A percentile compares a stretch with the other conserved stretches of the same genome.
Conservation (phyloP, 495 filamentous ascomycete species). For the Bombardia bombarda region DNA sequence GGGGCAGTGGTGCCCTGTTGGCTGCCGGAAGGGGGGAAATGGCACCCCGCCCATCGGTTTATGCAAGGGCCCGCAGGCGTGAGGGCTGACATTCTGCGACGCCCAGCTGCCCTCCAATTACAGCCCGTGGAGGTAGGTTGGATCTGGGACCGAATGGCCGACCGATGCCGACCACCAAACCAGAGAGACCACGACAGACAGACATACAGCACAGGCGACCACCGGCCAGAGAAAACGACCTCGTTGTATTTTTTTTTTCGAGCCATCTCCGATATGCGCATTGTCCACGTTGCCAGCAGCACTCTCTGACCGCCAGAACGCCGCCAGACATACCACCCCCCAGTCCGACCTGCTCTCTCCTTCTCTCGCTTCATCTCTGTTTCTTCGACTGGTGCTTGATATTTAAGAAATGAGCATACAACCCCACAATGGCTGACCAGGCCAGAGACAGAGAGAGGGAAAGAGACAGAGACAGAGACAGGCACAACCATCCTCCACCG, state of each 20-base stretch:
- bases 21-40: no score
- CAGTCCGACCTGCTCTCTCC: neutral
- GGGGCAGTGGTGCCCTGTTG: no score
- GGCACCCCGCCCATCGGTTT: neutral
- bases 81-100: neutral
- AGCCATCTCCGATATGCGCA: neutral
- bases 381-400: neutral
- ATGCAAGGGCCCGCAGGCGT: neutral
- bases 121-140: no score
- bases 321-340: neutral
- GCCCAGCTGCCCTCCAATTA: neutral
- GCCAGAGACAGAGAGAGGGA: conserved; percentile 18
- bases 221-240: neutral
- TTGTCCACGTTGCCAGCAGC: no score
- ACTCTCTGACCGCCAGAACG: no score
- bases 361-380: neutral
- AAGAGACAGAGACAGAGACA: neutral
- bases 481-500: neutral
- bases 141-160: no score
- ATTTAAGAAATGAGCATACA: conserved; percentile 20
- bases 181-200: no score
- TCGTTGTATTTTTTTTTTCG: neutral
- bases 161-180: no score
- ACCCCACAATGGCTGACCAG: conserved; percentile 30
- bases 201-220: neutral